phyloP scores from a whole-genome alignment of 139 green algal species.

The Micractinium conductrix region DNA sequence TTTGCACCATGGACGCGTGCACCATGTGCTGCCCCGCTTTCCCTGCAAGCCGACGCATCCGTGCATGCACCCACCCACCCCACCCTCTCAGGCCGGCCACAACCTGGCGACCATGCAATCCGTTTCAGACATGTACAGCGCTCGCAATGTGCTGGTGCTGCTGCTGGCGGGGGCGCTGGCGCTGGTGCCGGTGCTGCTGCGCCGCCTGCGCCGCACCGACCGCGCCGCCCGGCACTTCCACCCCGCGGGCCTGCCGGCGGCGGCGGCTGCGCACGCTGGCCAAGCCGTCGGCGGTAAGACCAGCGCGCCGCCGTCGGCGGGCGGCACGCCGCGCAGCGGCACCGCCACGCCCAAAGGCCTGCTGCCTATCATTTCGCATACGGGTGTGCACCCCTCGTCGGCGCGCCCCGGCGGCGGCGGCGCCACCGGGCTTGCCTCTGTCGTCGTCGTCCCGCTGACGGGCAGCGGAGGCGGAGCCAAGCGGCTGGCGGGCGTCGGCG shows the following conservation, averaged over 20 bases:
- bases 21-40: neutral
- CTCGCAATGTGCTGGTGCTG: constrained; percentile 41
- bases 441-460: neutral
- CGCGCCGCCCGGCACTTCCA: neutral
- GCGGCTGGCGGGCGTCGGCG: neutral
- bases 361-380: constrained; percentile 6
- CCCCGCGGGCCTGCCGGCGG: neutral
- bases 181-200: constrained; percentile 35
- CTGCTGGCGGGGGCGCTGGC: constrained; percentile 31
- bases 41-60: neutral
- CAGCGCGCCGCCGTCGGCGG: neutral
- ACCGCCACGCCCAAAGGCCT: too few species aligned
- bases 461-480: neutral
- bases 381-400: neutral
- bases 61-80: neutral
- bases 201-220: constrained; percentile 18
- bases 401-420: neutral
- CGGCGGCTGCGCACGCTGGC: neutral
- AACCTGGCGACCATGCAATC: constrained; percentile 29
- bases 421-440: neutral
- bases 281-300: neutral
- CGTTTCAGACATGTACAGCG: constrained; percentile 43
- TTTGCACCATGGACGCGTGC: neutral
- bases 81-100: constrained; percentile 30
- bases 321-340: too few species aligned